Evolutionary conservation across 2,329 filamentous ascomycete species (phyloP).

Genomic region (Exophiala aquamarina): DNA sequence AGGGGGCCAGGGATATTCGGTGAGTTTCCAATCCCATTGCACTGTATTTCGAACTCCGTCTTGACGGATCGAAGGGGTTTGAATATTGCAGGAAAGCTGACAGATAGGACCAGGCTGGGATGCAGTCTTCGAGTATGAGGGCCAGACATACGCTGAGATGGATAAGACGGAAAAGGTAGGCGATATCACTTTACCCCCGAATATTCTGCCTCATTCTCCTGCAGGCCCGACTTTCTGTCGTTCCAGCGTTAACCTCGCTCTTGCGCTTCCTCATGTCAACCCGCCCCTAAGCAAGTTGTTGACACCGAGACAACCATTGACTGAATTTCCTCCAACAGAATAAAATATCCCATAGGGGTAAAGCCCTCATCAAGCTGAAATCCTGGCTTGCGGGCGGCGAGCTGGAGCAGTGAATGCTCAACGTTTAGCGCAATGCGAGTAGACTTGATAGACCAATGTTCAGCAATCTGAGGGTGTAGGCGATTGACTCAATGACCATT

Average conservation of each 20-base stretch:
- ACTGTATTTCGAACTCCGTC: no score
- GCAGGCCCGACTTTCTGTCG: background rate
- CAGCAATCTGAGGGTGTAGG: no score
- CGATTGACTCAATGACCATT: constrained; percentile 15
- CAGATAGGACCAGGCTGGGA: constrained; percentile 74
- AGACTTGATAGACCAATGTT: no score
- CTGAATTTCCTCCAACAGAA: constrained; percentile 54
- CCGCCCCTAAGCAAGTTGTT: background rate
- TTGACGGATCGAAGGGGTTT: no score
- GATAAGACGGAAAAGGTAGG: constrained; percentile 82
- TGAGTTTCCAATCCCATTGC: constrained; percentile 46
- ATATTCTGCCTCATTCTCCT: background rate
- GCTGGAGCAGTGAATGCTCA: constrained; percentile 16
- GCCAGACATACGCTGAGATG: constrained; percentile 95
- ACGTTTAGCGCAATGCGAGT: no score
- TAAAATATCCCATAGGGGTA: constrained; percentile 84
- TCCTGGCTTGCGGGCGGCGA: constrained; percentile 66
- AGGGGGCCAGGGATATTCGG: constrained; percentile 81
- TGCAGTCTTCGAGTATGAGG: constrained; percentile 90
- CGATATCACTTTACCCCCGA: constrained; percentile 4
- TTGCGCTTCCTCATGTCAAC: background rate
- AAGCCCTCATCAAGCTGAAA: constrained; percentile 83
- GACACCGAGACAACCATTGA: background rate
- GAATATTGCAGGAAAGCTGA: background rate
- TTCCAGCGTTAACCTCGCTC: background rate